These are phyloP conservation scores for Colletotrichum brevisporum DNA, from an alignment of 2,329 filamentous ascomycete genomes.

Conservation along the genomic window DNA sequence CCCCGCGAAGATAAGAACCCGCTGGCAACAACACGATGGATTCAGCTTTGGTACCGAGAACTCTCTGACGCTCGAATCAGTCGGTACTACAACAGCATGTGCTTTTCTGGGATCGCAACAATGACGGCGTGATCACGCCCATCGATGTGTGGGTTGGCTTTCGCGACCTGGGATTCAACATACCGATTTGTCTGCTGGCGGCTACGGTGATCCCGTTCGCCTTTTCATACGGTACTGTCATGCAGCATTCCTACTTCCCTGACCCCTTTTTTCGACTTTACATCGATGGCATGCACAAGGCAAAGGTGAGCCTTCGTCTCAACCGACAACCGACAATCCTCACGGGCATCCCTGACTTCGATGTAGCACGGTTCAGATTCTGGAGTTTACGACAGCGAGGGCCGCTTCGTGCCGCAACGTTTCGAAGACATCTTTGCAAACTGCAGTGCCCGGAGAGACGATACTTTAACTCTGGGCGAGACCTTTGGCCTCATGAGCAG, in stretches of 20 bases:
- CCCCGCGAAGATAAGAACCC: too few species aligned
- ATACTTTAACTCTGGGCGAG: conserved; percentile 53
- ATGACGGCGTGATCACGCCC: conserved; percentile 53
- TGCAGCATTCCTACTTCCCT: conserved; percentile 50
- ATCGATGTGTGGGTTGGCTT: conserved; percentile 54
- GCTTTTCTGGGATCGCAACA: conserved; percentile 57
- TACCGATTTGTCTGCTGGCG: conserved; percentile 53
- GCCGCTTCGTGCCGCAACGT: conserved; percentile 59
- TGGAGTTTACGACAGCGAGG: conserved; percentile 60
- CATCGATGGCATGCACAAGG: conserved; percentile 53
- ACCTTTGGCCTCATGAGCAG: conserved; percentile 52
- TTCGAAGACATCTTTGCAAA: conserved; percentile 64
- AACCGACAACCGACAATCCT: fast-evolving
- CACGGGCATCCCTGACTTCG: fast-evolving
- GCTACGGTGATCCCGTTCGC: conserved; percentile 54
- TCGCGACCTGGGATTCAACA: conserved; percentile 53
- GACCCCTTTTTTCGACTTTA: conserved; percentile 52
- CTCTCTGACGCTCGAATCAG: conserved; percentile 19
- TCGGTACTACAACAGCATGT: conserved; percentile 54
- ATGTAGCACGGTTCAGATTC: conserved; percentile 60
- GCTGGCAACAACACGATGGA: neutral
- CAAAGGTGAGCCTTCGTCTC: conserved; percentile 46
- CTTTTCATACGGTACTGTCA: conserved; percentile 58
- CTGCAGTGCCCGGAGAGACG: conserved; percentile 53
- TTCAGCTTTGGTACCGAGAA: neutral